These are phyloP conservation scores for Nicotiana tabacum DNA, from an alignment of 257 asterid species.

Conservation along the genomic window DNA sequence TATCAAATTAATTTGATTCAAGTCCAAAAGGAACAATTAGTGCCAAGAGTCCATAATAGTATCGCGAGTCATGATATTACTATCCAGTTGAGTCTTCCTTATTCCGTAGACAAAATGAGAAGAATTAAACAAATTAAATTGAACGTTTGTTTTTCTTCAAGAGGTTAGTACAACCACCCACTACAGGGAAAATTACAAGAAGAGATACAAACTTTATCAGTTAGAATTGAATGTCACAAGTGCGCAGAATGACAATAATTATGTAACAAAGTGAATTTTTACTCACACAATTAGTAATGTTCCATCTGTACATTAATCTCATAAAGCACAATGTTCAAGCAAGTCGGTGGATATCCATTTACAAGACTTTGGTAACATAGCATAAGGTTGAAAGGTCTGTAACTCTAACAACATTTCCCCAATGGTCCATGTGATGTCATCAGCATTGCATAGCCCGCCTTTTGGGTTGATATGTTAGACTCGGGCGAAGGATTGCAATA, in stretches of 20 bases:
- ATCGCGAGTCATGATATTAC: not conserved
- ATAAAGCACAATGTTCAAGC: too few species aligned
- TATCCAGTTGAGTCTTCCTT: not conserved
- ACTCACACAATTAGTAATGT: not conserved
- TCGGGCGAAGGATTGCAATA: constrained; percentile 59
- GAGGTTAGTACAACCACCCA: not conserved
- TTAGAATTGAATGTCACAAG: too few species aligned
- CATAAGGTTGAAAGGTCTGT: not conserved
- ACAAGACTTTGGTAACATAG: not conserved
- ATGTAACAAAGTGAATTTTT: not conserved
- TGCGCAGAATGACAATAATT: too few species aligned
- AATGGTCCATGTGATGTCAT: not conserved
- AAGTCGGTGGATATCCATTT: not conserved
- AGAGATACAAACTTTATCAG: too few species aligned
- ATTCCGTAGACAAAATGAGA: not conserved
- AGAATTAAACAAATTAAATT: not conserved
- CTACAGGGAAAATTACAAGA: not conserved
- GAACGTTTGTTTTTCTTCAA: not conserved
- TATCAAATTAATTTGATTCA: not conserved
- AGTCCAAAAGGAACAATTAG: not conserved
- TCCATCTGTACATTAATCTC: not conserved
- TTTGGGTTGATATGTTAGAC: constrained; percentile 27
- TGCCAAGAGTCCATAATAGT: not conserved
- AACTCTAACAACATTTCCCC: not conserved
- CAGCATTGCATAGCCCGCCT: not conserved